Evolutionary conservation across 2,329 filamentous ascomycete species (phyloP).

Genomic region (Keithomyces neogunnii): DNA sequence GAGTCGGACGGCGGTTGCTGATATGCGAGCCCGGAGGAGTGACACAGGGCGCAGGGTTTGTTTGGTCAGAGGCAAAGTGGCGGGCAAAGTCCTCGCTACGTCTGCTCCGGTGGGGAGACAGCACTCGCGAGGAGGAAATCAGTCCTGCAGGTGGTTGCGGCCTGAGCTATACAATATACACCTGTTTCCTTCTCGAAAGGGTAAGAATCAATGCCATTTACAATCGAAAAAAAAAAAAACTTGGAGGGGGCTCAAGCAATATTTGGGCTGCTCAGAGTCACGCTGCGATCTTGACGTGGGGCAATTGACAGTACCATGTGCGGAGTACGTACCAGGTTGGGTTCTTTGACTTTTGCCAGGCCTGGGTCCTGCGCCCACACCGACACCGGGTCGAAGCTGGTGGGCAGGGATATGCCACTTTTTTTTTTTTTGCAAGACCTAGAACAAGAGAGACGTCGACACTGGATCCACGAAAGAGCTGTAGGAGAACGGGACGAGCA

Average conservation of each 20-base stretch:
- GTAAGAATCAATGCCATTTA: not conserved
- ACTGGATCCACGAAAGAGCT: not conserved
- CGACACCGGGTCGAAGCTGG: not conserved
- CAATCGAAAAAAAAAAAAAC: not conserved
- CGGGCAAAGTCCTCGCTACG: not conserved
- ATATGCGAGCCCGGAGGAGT: not conserved
- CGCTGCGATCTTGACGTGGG: slow-evolving; percentile 8
- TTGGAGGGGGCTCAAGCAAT: no score
- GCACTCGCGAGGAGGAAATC: slow-evolving; percentile 1
- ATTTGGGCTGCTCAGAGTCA: not conserved
- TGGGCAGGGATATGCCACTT: not conserved
- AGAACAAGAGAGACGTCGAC: no score
- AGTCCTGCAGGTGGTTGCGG: not conserved
- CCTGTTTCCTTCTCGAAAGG: not conserved
- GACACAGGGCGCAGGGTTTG: not conserved
- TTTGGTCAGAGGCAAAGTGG: not conserved
- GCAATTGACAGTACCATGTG: slow-evolving; percentile 4
- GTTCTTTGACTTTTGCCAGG: not conserved
- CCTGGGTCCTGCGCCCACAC: not conserved
- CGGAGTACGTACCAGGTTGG: not conserved
- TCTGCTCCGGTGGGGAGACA: slow-evolving; percentile 3
- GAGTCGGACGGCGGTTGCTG: not conserved
- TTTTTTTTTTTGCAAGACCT: no score
- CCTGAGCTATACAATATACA: not conserved
- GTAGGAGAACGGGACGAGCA: not conserved